Percentiles rank a stretch among this genome's conserved stretches.
Evolutionary conservation across 805 yeast genomes (phyloP).

Genomic region (Lipomyces oligophaga): DNA sequence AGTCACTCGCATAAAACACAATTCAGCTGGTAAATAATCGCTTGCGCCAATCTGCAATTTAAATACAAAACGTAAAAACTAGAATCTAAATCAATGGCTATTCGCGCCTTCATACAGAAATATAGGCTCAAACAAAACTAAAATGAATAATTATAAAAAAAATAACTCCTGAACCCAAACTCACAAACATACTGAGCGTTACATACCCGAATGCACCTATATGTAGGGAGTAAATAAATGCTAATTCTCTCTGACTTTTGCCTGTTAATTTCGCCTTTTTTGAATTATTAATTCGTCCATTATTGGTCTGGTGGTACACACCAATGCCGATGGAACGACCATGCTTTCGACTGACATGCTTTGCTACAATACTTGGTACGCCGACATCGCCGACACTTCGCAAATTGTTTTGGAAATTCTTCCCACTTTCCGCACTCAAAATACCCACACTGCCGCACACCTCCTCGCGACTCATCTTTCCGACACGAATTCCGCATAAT

Average conservation of each 20-base stretch:
- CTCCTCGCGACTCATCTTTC: constrained; percentile 79
- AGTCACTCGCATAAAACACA: too few species aligned
- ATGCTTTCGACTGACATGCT: constrained; percentile 85
- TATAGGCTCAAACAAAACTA: too few species aligned
- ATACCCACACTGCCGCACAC: constrained; percentile 91
- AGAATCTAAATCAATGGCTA: too few species aligned
- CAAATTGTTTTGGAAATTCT: constrained; percentile 81
- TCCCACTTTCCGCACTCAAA: constrained; percentile 96
- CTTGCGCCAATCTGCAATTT: too few species aligned
- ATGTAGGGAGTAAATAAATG: too few species aligned
- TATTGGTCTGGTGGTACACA: constrained; percentile 49
- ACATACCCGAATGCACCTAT: too few species aligned
- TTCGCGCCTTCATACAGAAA: too few species aligned
- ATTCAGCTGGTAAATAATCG: too few species aligned
- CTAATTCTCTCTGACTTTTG: background rate
- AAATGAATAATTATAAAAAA: too few species aligned
- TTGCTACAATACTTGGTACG: constrained; percentile 92
- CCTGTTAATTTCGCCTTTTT: background rate
- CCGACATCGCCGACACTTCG: constrained; percentile 91
- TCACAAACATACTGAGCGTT: too few species aligned
- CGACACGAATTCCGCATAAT: constrained; percentile 95
- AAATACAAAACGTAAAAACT: too few species aligned
- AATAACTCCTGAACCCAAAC: too few species aligned
- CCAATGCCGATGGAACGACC: constrained; percentile 95
- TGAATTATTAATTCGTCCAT: constrained; percentile 1